Conservation (phyloP, 2,329 filamentous ascomycete genomes). For the Coniochaeta sp. region DNA sequence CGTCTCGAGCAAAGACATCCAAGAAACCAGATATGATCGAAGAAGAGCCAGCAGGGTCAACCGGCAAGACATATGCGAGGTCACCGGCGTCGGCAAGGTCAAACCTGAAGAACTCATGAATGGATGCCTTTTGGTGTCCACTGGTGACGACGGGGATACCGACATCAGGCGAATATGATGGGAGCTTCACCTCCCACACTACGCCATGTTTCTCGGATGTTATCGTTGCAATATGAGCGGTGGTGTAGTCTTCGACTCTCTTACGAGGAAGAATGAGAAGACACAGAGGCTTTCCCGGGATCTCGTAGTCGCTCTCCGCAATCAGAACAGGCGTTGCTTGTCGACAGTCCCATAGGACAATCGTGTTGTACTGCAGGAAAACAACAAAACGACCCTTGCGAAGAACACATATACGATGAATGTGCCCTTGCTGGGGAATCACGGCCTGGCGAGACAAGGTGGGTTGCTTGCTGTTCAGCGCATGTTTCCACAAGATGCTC, state of each 20-base stretch:
- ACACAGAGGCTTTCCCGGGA: conserved; percentile 68
- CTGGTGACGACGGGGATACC: not conserved
- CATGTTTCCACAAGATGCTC: conserved; percentile 75
- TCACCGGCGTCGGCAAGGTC: conserved; percentile 53
- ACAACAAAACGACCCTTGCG: conserved; percentile 72
- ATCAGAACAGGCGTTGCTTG: conserved; percentile 50
- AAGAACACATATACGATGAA: conserved; percentile 73
- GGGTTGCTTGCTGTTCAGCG: conserved; percentile 38
- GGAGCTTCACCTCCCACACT: conserved; percentile 70
- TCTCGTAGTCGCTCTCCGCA: conserved; percentile 46
- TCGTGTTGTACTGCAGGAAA: conserved; percentile 63
- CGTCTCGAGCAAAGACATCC: conserved; percentile 78
- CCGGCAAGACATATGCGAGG: conserved; percentile 63
- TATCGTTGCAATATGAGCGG: conserved; percentile 72
- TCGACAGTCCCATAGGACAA: conserved; percentile 76
- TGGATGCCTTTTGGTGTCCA: conserved; percentile 23
- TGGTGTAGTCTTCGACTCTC: conserved; percentile 46
- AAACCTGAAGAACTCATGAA: conserved; percentile 66
- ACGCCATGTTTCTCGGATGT: conserved; percentile 71
- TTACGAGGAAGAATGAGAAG: conserved; percentile 64
- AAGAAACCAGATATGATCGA: conserved; percentile 69
- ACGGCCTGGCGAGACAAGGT: conserved; percentile 59
- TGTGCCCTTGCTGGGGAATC: conserved; percentile 60
- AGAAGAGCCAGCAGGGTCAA: conserved; percentile 75
- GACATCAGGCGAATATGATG: conserved; percentile 28